Base-by-base conservation (phyloP, 2,329 filamentous ascomycete genomes). In the Colletotrichum liriopes region DNA sequence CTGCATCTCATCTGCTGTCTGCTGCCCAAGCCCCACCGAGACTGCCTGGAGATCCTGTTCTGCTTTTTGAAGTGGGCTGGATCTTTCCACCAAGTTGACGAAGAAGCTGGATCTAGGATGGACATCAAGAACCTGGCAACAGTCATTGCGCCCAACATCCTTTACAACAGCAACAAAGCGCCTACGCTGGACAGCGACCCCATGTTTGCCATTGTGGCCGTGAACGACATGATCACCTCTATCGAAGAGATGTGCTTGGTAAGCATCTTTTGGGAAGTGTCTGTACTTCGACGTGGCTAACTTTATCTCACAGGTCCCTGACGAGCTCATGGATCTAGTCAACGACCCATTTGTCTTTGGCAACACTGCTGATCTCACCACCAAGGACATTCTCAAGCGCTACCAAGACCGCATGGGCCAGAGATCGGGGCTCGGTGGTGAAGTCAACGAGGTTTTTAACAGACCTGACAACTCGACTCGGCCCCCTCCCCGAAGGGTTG, bases 231-330 rank as follows among this genome's bases (percentile, higher is more conserved):
- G 76, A 98, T 99, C 77, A 92, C 93, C 77, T 94, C 93, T 80
- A 98, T 98, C 76, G 96, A 98, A 81, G 93, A 94, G 81, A 98
- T 99, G 92, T 98, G 95, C 81, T 92, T 98, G 90, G 96, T 98
- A 89, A 84, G 93, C 41, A 47, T 5, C n/a, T 52, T 11, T 32
- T 55, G 66, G 37, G 47, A 35, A 23, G 49, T 59, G 18, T 45
- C n/a, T 52, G 26, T 54, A 18, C 62, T 51, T 68, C 47, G 18
- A 18, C 5, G 11, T 18, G 3, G 60, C 74, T 81, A 63, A 79
- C 65, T 54, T 5, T 14, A 2, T 32, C 7, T 7, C 55, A 14
- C 59, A 98, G 96, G 95, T 99, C 58, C 96, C 96, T 0, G 94
- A 97, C 79, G 95, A 98, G 79, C 89, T 99, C 35, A 91, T 95